Evolutionary conservation across 495 filamentous ascomycete genomes (phyloP).

Genomic region (Aspergillus panamensis): DNA sequence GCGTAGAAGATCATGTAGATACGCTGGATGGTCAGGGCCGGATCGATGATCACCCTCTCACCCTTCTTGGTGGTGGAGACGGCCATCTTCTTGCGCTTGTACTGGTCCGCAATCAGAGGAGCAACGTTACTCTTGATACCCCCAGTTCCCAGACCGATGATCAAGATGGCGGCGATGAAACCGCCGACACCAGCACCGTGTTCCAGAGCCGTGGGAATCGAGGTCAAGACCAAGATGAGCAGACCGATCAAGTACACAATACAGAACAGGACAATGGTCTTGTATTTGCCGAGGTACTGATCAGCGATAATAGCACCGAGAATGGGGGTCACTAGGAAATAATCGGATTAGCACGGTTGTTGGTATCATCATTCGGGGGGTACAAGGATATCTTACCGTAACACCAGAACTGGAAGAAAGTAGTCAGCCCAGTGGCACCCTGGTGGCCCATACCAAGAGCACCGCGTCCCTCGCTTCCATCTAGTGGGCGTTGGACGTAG

Average conservation of each 20-base stretch:
- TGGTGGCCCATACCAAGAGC: constrained; percentile 52
- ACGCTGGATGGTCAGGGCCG: constrained; percentile 67
- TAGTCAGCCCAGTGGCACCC: constrained; percentile 56
- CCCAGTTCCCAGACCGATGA: constrained; percentile 55
- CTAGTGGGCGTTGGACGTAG: constrained; percentile 52
- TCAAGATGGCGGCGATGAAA: constrained; percentile 45
- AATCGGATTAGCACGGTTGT: constrained; percentile 2
- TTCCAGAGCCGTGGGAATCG: constrained; percentile 43
- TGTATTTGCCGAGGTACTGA: constrained; percentile 65
- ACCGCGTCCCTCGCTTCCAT: constrained; percentile 48
- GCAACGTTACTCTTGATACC: constrained; percentile 71
- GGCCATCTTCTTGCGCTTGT: constrained; percentile 59
- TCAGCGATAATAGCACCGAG: constrained; percentile 60
- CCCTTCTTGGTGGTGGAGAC: constrained; percentile 54
- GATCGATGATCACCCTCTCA: constrained; percentile 73
- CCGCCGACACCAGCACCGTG: constrained; percentile 48
- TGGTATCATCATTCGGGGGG: not conserved
- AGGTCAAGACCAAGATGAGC: constrained; percentile 48
- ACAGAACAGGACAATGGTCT: constrained; percentile 60
- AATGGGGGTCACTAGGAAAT: constrained; percentile 46
- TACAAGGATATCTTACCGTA: constrained; percentile 33
- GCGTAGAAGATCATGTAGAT: constrained; percentile 75
- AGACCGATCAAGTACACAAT: constrained; percentile 47
- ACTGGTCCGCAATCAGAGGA: constrained; percentile 68
- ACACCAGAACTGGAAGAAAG: constrained; percentile 64